A percentile compares a stretch with the other conserved stretches of the same genome.
phyloP scores from a whole-genome alignment of 495 filamentous ascomycete species.

The Lasiosphaeria hispida region DNA sequence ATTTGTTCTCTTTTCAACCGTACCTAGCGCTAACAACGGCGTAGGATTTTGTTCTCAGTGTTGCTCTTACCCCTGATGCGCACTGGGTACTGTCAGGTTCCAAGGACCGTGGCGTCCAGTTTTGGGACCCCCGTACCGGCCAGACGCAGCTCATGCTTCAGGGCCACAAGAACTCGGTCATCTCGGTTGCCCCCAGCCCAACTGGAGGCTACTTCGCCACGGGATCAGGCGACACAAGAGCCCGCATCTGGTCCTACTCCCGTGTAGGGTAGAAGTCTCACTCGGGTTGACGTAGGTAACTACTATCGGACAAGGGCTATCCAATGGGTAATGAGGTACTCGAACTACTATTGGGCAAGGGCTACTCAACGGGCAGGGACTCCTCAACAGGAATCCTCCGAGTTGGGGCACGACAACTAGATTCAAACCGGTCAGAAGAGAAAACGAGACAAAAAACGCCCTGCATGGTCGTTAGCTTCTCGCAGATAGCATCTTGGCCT shows the following conservation, averaged over 20 bases:
- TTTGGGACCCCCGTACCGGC: slow-evolving; percentile 87
- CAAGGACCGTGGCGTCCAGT: slow-evolving; percentile 87
- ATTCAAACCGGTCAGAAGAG: no score
- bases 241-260: slow-evolving; percentile 81
- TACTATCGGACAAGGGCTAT: no score
- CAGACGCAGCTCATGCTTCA: slow-evolving; percentile 90
- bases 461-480: no score
- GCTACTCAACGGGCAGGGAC: no score
- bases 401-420: no score
- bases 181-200: slow-evolving; percentile 84
- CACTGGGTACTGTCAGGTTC: slow-evolving; percentile 90
- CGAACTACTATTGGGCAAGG: no score
- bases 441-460: no score
- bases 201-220: slow-evolving; percentile 79
- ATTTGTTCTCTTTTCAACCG: slow-evolving; percentile 12
- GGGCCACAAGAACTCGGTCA: slow-evolving; percentile 90
- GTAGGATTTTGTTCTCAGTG: slow-evolving; percentile 87
- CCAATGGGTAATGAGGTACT: no score
- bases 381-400: no score
- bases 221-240: slow-evolving; percentile 85
- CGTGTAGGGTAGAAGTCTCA: slow-evolving; percentile 27
- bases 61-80: slow-evolving; percentile 82
- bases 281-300: no score
- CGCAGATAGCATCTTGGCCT: no score
- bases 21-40: slow-evolving; percentile 8